Conservation (phyloP, 768 basidiomycete genomes). For the Lactifluus volemus region DNA sequence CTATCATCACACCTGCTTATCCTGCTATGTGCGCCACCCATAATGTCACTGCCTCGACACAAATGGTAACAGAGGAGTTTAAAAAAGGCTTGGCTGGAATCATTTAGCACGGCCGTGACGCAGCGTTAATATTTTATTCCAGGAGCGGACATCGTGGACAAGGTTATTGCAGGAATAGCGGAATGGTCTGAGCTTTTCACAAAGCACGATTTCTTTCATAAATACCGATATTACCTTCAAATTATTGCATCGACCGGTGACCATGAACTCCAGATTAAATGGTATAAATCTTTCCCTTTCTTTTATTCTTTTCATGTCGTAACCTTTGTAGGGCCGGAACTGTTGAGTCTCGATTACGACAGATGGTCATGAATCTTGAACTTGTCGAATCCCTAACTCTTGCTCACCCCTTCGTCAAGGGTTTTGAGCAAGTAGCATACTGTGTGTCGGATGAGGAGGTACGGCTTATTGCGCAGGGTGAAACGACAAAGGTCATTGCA, state of each 20-base stretch:
- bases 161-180: constrained; percentile 74
- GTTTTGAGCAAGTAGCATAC: constrained; percentile 80
- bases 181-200: constrained; percentile 91
- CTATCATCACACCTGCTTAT: constrained; percentile 98
- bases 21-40: constrained; percentile 99
- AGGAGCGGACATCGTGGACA: constrained; percentile 93
- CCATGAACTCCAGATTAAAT: constrained; percentile 83
- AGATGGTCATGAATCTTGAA: constrained; percentile 96
- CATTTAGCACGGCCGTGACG: not conserved
- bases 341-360: constrained; percentile 94
- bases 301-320: not conserved
- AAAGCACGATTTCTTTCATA: constrained; percentile 95
- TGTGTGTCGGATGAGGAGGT: constrained; percentile 86
- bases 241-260: constrained; percentile 86
- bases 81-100: constrained; percentile 55
- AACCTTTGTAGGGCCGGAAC: constrained; percentile 64
- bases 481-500: constrained; percentile 61
- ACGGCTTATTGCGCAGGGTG: constrained; percentile 79
- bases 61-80: constrained; percentile 95
- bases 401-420: constrained; percentile 93
- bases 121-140: constrained; percentile 16
- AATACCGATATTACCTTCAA: constrained; percentile 94
- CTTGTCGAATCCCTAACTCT: constrained; percentile 85
- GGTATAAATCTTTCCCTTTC: constrained; percentile 42
- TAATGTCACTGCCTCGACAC: constrained; percentile 92